Evolutionary conservation across 495 filamentous ascomycete species (phyloP).

Genomic region (Xylaria intraflava): DNA sequence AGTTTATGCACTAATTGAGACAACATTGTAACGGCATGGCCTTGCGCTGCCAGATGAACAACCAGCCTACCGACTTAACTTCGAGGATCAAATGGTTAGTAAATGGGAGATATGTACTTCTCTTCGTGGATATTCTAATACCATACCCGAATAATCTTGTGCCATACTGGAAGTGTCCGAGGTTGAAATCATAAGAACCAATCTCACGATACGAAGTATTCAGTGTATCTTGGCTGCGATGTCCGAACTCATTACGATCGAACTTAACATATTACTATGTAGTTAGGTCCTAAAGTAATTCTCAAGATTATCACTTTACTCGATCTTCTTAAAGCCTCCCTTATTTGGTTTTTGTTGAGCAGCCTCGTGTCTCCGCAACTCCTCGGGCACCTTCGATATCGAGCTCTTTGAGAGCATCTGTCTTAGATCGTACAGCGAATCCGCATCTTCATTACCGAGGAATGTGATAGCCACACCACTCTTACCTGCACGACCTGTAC

Average conservation of each 20-base stretch:
- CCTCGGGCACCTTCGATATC: slow-evolving; percentile 87
- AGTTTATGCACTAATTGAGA: too few species aligned
- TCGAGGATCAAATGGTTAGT: too few species aligned
- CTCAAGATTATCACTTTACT: not conserved
- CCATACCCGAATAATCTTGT: too few species aligned
- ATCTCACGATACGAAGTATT: not conserved
- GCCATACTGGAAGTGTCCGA: not conserved
- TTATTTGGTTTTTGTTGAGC: slow-evolving; percentile 67
- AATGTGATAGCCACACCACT: slow-evolving; percentile 96
- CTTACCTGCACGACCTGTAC: slow-evolving; percentile 97
- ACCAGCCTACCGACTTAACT: too few species aligned
- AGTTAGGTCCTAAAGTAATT: too few species aligned
- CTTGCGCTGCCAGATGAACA: too few species aligned
- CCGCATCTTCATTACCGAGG: slow-evolving; percentile 83
- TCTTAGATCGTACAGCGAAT: slow-evolving; percentile 93
- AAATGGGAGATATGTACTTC: too few species aligned
- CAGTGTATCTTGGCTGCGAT: slow-evolving; percentile 1
- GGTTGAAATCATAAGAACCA: not conserved
- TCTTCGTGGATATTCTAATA: too few species aligned
- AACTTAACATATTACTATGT: too few species aligned
- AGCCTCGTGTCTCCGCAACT: slow-evolving; percentile 87
- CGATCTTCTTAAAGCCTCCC: slow-evolving; percentile 27
- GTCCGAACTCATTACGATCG: not conserved
- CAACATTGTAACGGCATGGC: too few species aligned
- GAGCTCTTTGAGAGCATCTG: slow-evolving; percentile 92